Evolutionary conservation across 257 asterid species (phyloP).

Genomic region (Mitragyna speciosa): DNA sequence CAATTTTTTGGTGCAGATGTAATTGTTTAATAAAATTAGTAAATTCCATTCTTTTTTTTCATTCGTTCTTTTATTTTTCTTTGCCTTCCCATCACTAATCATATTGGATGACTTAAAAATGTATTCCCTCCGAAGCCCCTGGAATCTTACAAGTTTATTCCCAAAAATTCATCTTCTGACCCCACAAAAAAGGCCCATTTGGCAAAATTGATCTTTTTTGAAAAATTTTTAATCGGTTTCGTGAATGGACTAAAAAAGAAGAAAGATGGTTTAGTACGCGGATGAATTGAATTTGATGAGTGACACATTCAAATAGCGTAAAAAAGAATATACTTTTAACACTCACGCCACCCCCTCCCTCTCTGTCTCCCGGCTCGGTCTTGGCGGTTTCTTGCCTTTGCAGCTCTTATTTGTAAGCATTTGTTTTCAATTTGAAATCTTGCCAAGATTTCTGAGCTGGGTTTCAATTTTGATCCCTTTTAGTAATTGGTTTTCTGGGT

Average conservation of each 20-base stretch:
- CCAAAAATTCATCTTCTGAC: not conserved
- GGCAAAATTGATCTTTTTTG: not conserved
- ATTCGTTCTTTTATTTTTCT: too few relatives aligned
- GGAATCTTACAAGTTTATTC: not conserved
- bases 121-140: too few relatives aligned
- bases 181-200: not conserved
- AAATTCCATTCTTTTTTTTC: too few relatives aligned
- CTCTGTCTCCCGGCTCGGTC: constrained; percentile 12
- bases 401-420: constrained; percentile 49
- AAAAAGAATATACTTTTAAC: constrained; percentile 61
- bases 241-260: not conserved
- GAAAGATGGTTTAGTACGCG: not conserved
- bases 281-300: constrained; percentile 19
- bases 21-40: too few relatives aligned
- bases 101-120: not conserved
- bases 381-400: constrained; percentile 53
- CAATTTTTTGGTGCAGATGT: too few relatives aligned
- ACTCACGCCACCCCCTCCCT: constrained; percentile 24
- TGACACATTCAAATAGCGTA: constrained; percentile 59
- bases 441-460: constrained; percentile 41
- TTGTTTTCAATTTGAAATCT: constrained; percentile 29
- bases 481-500: not conserved
- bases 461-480: constrained; percentile 19
- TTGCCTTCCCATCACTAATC: too few relatives aligned
- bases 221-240: not conserved